Evolutionary conservation across 2,329 filamentous ascomycete genomes (phyloP).

Genomic region (Penicillium sp.): DNA sequence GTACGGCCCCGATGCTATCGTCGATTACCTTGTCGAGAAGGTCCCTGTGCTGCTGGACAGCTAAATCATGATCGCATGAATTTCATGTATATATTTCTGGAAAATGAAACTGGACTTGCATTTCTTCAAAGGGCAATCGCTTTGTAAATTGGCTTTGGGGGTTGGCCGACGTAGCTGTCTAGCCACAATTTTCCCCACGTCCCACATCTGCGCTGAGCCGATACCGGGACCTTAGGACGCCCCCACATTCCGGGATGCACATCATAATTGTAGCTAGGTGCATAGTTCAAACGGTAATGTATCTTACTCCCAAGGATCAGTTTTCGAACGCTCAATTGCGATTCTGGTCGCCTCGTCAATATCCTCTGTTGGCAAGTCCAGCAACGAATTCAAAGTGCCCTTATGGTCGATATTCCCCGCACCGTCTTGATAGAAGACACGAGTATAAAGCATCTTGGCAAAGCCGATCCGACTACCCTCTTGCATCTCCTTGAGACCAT

Average conservation of each 20-base stretch:
- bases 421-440: constrained; percentile 51
- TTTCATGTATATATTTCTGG: constrained; percentile 4
- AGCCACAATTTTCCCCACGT: not conserved
- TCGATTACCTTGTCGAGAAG: constrained; percentile 43
- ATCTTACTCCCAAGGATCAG: not conserved
- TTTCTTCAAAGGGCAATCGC: not conserved
- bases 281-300: not conserved
- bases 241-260: not conserved
- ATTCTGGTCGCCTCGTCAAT: constrained; percentile 56
- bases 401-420: constrained; percentile 40
- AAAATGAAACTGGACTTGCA: not conserved
- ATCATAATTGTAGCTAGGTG: not conserved
- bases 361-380: constrained; percentile 59
- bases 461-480: constrained; percentile 46
- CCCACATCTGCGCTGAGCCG: not conserved
- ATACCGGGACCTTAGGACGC: not conserved
- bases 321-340: constrained; percentile 38
- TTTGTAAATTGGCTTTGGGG: not conserved
- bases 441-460: constrained; percentile 53
- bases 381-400: constrained; percentile 47
- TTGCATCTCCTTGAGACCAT: constrained; percentile 47
- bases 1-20: constrained; percentile 43
- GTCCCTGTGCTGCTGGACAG: constrained; percentile 40
- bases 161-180: not conserved
- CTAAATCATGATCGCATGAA: constrained; percentile 8